Base-by-base conservation (phyloP, 2,329 filamentous ascomycete species). In the Teratosphaeria viscida region DNA sequence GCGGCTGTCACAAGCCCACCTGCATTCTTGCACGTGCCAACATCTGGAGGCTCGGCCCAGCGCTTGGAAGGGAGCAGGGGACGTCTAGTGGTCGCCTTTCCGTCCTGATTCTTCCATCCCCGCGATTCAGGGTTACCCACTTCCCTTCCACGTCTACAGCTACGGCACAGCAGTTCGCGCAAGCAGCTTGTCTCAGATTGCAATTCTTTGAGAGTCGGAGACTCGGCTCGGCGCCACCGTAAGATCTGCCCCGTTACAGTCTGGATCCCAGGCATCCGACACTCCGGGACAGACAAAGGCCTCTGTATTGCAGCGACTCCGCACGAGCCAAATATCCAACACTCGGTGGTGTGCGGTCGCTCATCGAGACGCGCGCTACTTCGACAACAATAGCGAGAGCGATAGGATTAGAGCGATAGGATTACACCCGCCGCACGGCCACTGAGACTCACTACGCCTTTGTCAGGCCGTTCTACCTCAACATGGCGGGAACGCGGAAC, bases 401-500 rank as follows among this genome's bases (percentile, higher is more conserved):
- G 8, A n/a, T 19, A 49, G 8, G n/a, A 49, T n/a, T 10, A 23
- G 5, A 43, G 8, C 10, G 16, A 19, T 10, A 23, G 23, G 23
- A 23, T 23, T 23, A 23, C 23, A 23, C 23, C 23, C 23, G 23
- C 23, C 43, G 3, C 10, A 19, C 43, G 19, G 43, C 19, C 43
- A 49, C 16, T 10, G 43, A 49, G 43, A 11, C n/a, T 49, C 10
- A 19, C 7, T 10, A 19, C n/a, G 8, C 19, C 19, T 49, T 49
- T 49, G n/a, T n/a, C 19, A 23, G 43, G 19, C 19, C 43, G 8
- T 19, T 39, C 19, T 19, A 49, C 23, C 10, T 19, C 16, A 74
- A 64, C 66, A 99, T 99, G 94, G 92, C 94, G 72, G 90, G 89
- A 77, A 95, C 92, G 82, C 86, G 94, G 78, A 99, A 99, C 82